These are phyloP conservation scores for Ascocoryne sarcoides DNA, from an alignment of 2,329 filamentous ascomycete species.

Conservation along the genomic window DNA sequence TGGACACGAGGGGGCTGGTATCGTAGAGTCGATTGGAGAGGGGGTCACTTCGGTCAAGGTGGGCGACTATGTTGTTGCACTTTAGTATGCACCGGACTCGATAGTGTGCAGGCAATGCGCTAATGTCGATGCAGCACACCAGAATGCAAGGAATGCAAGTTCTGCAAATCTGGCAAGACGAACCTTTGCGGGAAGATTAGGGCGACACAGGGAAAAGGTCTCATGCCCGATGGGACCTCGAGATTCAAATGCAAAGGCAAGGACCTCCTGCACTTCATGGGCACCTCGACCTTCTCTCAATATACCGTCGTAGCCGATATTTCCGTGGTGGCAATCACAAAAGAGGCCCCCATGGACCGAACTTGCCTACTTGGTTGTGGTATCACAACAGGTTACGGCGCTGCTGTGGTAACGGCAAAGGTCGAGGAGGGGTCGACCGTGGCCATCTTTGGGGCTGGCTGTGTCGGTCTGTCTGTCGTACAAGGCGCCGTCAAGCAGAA, in stretches of 20 bases:
- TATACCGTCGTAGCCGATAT: conserved; percentile 99
- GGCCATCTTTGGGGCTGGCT: conserved; percentile 90
- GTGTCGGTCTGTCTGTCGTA: conserved; percentile 89
- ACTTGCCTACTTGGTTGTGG: conserved; percentile 95
- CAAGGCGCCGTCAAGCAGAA: conserved; percentile 69
- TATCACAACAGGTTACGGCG: conserved; percentile 97
- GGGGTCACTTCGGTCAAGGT: conserved; percentile 91
- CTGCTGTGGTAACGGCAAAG: conserved; percentile 84
- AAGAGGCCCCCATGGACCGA: conserved; percentile 87
- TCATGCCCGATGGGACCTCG: conserved; percentile 95
- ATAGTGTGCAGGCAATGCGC: too few relatives aligned
- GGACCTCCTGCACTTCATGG: conserved; percentile 97
- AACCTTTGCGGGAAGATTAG: conserved; percentile 99
- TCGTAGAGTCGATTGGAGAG: conserved; percentile 89
- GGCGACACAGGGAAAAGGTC: conserved; percentile 86
- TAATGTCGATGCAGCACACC: conserved; percentile 58
- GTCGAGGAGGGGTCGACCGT: conserved; percentile 85
- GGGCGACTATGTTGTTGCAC: conserved; percentile 83
- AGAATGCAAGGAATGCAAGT: conserved; percentile 97
- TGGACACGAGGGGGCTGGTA: conserved; percentile 83
- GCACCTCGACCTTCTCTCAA: conserved; percentile 96
- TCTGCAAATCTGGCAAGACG: conserved; percentile 99
- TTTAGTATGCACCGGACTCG: too few relatives aligned
- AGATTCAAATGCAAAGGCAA: conserved; percentile 94
- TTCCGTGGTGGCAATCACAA: conserved; percentile 88